Conservation (phyloP, 225 moss, liverwort and hornwort genomes). For the Marchantia polymorpha region DNA sequence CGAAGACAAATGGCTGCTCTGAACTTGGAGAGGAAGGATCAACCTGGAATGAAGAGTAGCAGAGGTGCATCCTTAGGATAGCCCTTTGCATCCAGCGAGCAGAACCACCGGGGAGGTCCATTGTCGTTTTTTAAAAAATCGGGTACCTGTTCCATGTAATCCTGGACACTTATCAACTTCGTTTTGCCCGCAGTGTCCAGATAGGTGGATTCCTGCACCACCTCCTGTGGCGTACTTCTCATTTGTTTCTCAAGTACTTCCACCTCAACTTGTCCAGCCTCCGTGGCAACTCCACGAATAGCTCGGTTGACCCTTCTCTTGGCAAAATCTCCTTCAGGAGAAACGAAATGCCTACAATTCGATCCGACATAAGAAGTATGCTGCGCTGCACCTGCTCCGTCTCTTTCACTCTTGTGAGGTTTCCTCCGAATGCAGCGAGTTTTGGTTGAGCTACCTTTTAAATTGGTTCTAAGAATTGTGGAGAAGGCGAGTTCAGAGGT, state of each 20-base stretch:
- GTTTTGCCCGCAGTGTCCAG: slow-evolving; percentile 25
- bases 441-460: neutral
- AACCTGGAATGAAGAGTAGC: slow-evolving; percentile 85
- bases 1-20: neutral
- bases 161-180: slow-evolving; percentile 38
- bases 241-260: neutral
- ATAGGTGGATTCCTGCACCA: slow-evolving; percentile 14
- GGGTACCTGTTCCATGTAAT: slow-evolving; percentile 57
- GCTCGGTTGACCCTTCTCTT: neutral
- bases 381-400: neutral
- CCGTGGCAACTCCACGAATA: neutral
- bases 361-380: neutral
- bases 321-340: neutral
- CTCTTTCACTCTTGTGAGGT: neutral
- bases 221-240: slow-evolving; percentile 4
- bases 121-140: slow-evolving; percentile 39
- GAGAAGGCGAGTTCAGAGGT: neutral
- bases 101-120: slow-evolving; percentile 71
- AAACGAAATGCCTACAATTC: neutral
- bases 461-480: neutral
- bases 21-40: neutral
- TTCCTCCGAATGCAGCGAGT: neutral
- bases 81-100: slow-evolving; percentile 35
- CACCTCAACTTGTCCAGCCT: slow-evolving; percentile 2
- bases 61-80: slow-evolving; percentile 58